Conservation (phyloP, 768 basidiomycete genomes). For the Daedalea quercina region DNA sequence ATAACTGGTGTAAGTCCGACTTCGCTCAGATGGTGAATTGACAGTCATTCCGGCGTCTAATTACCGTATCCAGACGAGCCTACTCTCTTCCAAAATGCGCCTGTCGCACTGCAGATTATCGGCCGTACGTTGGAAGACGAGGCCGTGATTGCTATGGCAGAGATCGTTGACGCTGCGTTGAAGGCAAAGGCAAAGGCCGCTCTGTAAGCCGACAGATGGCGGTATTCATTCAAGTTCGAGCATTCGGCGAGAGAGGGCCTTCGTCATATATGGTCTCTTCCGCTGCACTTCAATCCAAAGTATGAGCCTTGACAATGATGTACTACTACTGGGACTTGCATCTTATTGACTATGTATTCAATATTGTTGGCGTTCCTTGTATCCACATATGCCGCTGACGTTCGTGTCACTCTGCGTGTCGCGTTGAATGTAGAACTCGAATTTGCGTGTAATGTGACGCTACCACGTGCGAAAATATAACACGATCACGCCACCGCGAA, state of each 20-base stretch:
- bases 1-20: constrained; percentile 44
- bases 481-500: too few species aligned
- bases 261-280: not conserved
- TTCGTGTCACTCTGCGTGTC: too few species aligned
- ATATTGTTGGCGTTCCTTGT: too few species aligned
- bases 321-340: too few species aligned
- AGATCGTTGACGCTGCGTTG: constrained; percentile 54
- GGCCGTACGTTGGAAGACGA: constrained; percentile 73
- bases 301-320: too few species aligned
- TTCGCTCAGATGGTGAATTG: not conserved
- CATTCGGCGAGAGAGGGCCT: not conserved
- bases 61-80: constrained; percentile 39
- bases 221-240: not conserved
- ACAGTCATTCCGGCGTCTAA: not conserved
- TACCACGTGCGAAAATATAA: too few species aligned
- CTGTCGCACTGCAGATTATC: constrained; percentile 59
- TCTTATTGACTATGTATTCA: too few species aligned
- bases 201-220: not conserved
- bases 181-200: constrained; percentile 16
- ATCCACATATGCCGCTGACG: too few species aligned
- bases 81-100: constrained; percentile 45
- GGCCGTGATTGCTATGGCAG: constrained; percentile 61
- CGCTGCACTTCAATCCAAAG: too few species aligned
- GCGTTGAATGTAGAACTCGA: too few species aligned
- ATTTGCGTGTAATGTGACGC: too few species aligned